Evolutionary conservation across 345 rosid species (phyloP), one percentile per base, ranked within the genome.

Genomic region (Ceriops tagal): DNA sequence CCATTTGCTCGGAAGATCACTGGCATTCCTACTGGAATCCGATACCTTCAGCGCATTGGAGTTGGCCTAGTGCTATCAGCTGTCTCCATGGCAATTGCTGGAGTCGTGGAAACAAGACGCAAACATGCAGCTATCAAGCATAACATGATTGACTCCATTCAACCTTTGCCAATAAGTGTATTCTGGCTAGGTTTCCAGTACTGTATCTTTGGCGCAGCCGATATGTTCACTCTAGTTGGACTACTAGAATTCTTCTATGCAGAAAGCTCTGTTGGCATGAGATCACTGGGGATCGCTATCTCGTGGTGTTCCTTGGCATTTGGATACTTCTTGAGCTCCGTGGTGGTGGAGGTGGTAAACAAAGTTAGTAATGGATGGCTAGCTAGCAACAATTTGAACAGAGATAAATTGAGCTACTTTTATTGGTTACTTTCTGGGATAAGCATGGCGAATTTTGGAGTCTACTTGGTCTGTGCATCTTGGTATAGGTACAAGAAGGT

Each of bases 151-250:
- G 84, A 86, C 73, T 78, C 90, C 7, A 18, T 24, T 0, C 77
- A 77, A 16, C 87, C 87, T 6, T 56, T 86, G 58, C 88, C 92
- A 4, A 83, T 82, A 65, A 83, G 74, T 51, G 71, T 88, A 72
- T 78, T 88, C 53, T 88, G 92, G 92, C 82, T 88, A 8, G 86
- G 87, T 1, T 76, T 71, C 72, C 90, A 88, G 37, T 86, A 71
- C 26, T 83, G 81, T 1, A 77, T 86, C 3, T 80, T 84, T 43
- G 92, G 88, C 59, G 83, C 85, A 1, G 86, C 90, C n/a, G 90
- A 84, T 53, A 66, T 88, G 83, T 86, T 88, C 78, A 81, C 88
- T 1, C 43, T 88, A 5, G 77, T 83, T 2, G 92, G 92, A 59
- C 69, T 86, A 55, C 71, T 84, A n/a, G 87, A 88, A 62, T 88